Base-by-base conservation (phyloP, 805 yeast genomes). In the Saturnispora hagleri region DNA sequence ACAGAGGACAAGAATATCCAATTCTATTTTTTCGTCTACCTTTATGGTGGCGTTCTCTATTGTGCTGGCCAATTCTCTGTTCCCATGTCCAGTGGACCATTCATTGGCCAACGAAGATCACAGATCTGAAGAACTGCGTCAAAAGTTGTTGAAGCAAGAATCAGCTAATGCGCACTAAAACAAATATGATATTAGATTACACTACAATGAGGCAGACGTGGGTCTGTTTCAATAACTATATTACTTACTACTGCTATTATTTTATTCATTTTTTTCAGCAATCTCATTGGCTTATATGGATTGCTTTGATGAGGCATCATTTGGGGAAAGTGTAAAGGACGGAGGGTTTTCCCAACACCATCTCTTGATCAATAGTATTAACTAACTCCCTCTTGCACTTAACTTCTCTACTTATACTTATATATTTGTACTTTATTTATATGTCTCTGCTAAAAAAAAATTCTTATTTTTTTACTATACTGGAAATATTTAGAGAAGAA, bases 21-120 rank as follows among this genome's bases (percentile, higher is more conserved):
- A 77, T 46, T 82, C 87, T 13, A 70, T 85, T 53, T 85, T 85
- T 66, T 78, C 84, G 24, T 80, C 89, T 18, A 84, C 93, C 0
- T 84, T 84, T 56, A 74, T 84, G n/a, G 79, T 86, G 28, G 84
- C 90, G 36, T 77, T 85, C 53, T 77, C 84, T 13, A 50, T 69
- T 41, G 73, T 68, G 28, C 52, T 63, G 27, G 65, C 68, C 22
- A 69, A 67, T 51, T 60, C 63, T 24, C 49, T 69, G 2, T 61
- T 69, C 41, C 71, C 72, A 17, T 69, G 73, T 61, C 73, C 80
- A 24, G 77, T 75, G 52, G 80, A 80, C 43, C 58, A 63, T 47
- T 69, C 67, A 43, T 60, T 77, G 54, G 69, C 64, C 27, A 67
- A 67, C 51, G 68, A 65, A 12, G 60, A 69, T 26, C 33, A 60